A percentile compares a stretch with the other conserved stretches of the same genome.
Evolutionary conservation across 108 stramenopile species (phyloP).

Genomic region (Nitzschia sp.): DNA sequence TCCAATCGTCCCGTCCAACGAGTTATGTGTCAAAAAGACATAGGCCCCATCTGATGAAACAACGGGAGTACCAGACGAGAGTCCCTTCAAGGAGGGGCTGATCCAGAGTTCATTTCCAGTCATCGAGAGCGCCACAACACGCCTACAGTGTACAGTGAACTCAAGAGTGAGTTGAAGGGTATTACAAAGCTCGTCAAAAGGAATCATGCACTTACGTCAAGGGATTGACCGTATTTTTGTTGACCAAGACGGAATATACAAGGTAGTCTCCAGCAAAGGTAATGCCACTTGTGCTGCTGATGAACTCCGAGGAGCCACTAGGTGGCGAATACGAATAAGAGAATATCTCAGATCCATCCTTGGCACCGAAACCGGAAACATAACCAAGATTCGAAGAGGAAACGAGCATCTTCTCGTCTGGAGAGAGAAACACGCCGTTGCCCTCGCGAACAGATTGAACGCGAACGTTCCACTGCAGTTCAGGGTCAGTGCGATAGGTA

Average conservation of each 20-base stretch:
- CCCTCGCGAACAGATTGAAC: background rate
- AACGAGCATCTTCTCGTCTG: background rate
- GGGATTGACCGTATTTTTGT: background rate
- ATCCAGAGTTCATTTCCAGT: conserved; percentile 21
- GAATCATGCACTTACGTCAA: conserved; percentile 14
- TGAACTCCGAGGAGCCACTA: background rate
- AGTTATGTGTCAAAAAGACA: conserved; percentile 48
- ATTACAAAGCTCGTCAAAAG: no score
- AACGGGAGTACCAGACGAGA: conserved; percentile 32
- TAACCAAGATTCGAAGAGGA: background rate
- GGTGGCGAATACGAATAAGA: background rate
- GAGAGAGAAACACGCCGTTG: conserved; percentile 15
- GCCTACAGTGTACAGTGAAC: no score
- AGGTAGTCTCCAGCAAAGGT: conserved; percentile 9
- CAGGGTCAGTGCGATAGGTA: background rate
- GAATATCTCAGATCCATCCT: background rate
- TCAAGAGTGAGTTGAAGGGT: background rate
- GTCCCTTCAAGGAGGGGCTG: conserved; percentile 31
- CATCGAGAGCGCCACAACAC: conserved; percentile 27
- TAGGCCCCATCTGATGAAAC: conserved; percentile 37
- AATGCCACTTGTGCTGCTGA: background rate
- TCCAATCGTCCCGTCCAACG: conserved; percentile 15
- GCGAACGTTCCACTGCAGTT: background rate
- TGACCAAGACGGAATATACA: conserved; percentile 5
- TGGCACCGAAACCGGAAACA: background rate